Percentiles rank a stretch among this genome's conserved stretches.
Conservation (phyloP, 2,329 filamentous ascomycete genomes). For the Venturiaceae sp. region DNA sequence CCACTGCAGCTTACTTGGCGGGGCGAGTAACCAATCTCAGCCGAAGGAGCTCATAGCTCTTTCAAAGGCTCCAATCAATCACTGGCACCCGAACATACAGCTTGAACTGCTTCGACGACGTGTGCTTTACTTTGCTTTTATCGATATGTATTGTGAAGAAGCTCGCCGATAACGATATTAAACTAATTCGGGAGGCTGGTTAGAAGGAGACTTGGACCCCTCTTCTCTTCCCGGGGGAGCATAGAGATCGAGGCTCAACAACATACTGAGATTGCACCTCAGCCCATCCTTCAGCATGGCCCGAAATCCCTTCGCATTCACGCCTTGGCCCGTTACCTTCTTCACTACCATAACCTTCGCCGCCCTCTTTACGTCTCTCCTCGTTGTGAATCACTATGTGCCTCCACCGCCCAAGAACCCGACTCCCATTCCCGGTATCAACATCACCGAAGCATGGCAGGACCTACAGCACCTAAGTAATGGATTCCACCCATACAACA, state of each 20-base stretch:
- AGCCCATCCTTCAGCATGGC: background rate
- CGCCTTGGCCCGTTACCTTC: slow-evolving; percentile 70
- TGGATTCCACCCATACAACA: slow-evolving; percentile 83
- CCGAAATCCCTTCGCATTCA: slow-evolving; percentile 56
- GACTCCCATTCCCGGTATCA: slow-evolving; percentile 52
- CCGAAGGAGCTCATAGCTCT: too few species aligned
- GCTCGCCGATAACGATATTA: background rate
- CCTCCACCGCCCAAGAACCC: slow-evolving; percentile 52
- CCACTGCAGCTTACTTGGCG: too few species aligned
- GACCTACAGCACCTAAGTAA: slow-evolving; percentile 69
- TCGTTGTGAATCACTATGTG: slow-evolving; percentile 67
- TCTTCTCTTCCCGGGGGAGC: too few species aligned
- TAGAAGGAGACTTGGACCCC: background rate
- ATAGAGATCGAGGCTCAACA: too few species aligned
- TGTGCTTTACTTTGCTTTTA: background rate
- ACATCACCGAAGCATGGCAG: slow-evolving; percentile 76
- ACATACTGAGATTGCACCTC: background rate
- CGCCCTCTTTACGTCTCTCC: slow-evolving; percentile 61
- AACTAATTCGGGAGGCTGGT: background rate
- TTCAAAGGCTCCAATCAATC: too few species aligned
- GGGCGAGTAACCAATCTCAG: too few species aligned
- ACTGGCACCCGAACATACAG: too few species aligned
- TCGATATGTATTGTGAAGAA: background rate
- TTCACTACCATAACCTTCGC: slow-evolving; percentile 70
- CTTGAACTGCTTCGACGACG: background rate